These are phyloP conservation scores for Canariomyces notabilis DNA, from an alignment of 2,329 filamentous ascomycete species.

Conservation along the genomic window DNA sequence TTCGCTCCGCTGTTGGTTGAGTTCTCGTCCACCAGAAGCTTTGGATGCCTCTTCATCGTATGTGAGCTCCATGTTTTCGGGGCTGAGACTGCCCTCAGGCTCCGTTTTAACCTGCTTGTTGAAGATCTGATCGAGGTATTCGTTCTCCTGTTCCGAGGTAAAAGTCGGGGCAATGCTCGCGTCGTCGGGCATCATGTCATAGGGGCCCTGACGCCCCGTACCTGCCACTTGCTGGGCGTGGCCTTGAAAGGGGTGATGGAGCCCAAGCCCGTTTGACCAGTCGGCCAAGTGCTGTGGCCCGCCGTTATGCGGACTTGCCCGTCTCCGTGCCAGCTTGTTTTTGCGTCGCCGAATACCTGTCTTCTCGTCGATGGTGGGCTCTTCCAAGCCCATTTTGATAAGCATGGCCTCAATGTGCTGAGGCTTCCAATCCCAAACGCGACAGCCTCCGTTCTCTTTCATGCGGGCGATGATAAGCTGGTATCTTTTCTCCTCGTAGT, in stretches of 20 bases:
- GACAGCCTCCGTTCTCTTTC: slow-evolving; percentile 46
- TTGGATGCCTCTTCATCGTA: slow-evolving; percentile 12
- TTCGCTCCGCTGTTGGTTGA: slow-evolving; percentile 28
- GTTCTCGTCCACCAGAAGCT: slow-evolving; percentile 5
- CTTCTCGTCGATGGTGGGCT: slow-evolving; percentile 38
- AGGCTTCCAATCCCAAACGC: slow-evolving; percentile 46
- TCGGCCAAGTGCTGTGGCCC: slow-evolving; percentile 12
- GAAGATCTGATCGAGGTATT: slow-evolving; percentile 29
- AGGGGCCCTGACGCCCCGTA: slow-evolving; percentile 15
- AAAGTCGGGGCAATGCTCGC: slow-evolving; percentile 22
- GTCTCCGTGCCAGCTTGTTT: slow-evolving; percentile 28
- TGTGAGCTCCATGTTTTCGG: slow-evolving; percentile 19
- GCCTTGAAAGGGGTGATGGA: slow-evolving; percentile 19
- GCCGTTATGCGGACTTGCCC: slow-evolving; percentile 15
- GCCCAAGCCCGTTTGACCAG: slow-evolving; percentile 24
- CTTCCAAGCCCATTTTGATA: slow-evolving; percentile 44
- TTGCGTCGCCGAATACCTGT: slow-evolving; percentile 40
- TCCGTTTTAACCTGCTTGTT: slow-evolving; percentile 18
- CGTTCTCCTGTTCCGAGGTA: slow-evolving; percentile 31
- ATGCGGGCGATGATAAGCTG: slow-evolving; percentile 40
- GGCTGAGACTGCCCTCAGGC: slow-evolving; percentile 20
- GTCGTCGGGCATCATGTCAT: slow-evolving; percentile 21
- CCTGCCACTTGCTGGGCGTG: slow-evolving; percentile 20
- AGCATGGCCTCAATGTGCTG: slow-evolving; percentile 47
- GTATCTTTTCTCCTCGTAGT: slow-evolving; percentile 41